Evolutionary conservation across 371 early-diverging fungal species (phyloP).

Genomic region (Apophysomyces variabilis): DNA sequence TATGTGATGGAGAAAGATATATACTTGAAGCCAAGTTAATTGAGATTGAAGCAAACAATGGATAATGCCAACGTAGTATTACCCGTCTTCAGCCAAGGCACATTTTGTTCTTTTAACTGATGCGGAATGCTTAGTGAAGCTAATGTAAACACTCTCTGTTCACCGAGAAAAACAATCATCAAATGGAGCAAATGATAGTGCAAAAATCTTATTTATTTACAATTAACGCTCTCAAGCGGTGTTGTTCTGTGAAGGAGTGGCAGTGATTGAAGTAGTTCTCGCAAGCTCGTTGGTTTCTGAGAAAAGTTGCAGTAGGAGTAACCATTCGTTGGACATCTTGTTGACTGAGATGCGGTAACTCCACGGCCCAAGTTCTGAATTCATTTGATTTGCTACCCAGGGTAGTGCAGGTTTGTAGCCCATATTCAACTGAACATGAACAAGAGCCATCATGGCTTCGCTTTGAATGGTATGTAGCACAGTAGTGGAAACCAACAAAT

Average conservation of each 20-base stretch:
- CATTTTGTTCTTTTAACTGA: no score
- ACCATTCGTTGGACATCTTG: conserved; percentile 38
- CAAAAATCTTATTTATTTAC: neutral
- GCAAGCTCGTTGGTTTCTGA: conserved; percentile 14
- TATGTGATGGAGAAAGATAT: no score
- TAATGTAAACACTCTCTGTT: neutral
- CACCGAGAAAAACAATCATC: neutral
- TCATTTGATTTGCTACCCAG: conserved; percentile 30
- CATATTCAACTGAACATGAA: conserved; percentile 34
- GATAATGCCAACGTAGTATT: no score
- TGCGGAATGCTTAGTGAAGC: no score
- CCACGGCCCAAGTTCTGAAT: conserved; percentile 36
- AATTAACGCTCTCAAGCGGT: neutral
- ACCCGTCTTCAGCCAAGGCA: no score
- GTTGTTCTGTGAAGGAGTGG: neutral
- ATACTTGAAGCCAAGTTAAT: no score
- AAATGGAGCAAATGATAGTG: no score
- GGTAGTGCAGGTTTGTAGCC: conserved; percentile 42
- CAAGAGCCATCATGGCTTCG: conserved; percentile 36
- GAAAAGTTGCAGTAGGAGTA: conserved; percentile 30
- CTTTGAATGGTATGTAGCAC: conserved; percentile 34
- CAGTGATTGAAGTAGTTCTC: neutral
- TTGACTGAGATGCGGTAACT: conserved; percentile 26
- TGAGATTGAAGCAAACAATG: no score
- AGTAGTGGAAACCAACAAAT: conserved; percentile 13